Evolutionary conservation across 2,329 filamentous ascomycete species (phyloP).

Genomic region (Rugonectria rugulosa): DNA sequence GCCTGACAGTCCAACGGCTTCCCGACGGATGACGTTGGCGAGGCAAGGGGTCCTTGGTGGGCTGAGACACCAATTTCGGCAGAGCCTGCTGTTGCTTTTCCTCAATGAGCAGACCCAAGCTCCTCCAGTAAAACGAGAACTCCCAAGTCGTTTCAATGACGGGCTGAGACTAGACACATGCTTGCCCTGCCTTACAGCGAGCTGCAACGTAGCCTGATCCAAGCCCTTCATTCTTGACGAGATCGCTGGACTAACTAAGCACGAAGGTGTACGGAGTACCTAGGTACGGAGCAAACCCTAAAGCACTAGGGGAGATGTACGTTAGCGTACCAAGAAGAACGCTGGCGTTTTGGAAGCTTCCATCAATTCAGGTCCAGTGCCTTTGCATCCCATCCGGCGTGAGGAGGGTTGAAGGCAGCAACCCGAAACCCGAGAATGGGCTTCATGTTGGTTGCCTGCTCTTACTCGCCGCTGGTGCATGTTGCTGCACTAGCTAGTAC

Average conservation of each 20-base stretch:
- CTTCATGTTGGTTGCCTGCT: too few species aligned
- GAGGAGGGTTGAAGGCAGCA: neutral
- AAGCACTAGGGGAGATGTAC: neutral
- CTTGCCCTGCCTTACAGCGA: too few species aligned
- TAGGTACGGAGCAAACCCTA: conserved; percentile 13
- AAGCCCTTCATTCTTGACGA: too few species aligned
- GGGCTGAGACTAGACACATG: conserved; percentile 13
- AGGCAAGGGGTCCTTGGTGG: conserved; percentile 12
- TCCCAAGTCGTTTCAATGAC: conserved; percentile 8
- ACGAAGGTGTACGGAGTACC: too few species aligned
- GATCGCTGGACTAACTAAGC: too few species aligned
- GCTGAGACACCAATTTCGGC: conserved; percentile 24
- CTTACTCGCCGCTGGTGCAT: neutral
- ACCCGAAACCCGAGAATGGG: conserved; percentile 6
- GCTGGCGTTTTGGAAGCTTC: conserved; percentile 2
- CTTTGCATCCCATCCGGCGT: too few species aligned
- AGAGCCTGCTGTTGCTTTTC: conserved; percentile 12
- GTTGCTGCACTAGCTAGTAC: neutral
- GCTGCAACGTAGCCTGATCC: too few species aligned
- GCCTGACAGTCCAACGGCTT: conserved; percentile 8
- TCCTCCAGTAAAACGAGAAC: conserved; percentile 1
- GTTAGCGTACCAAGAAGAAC: conserved; percentile 23
- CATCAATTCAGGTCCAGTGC: neutral
- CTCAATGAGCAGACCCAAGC: neutral
- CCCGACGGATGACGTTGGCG: conserved; percentile 4